Evolutionary conservation across 1,139 yeast species (phyloP).

Genomic region (Saccharomycopsis hybrid): DNA sequence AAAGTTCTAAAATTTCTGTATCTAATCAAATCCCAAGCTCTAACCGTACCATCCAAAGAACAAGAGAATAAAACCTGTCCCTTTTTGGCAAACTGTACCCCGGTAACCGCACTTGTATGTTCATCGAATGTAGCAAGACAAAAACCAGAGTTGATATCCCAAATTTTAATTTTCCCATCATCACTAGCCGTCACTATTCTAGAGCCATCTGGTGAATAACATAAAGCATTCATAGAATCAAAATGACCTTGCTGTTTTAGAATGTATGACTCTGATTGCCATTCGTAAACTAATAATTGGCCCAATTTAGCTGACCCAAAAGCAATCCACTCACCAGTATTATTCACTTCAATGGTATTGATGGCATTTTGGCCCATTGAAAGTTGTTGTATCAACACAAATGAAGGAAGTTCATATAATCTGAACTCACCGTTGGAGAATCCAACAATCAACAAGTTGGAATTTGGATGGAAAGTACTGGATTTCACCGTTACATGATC

Average conservation of each 20-base stretch:
- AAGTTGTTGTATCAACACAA: constrained; percentile 73
- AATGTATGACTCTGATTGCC: constrained; percentile 97
- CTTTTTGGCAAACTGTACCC: constrained; percentile 72
- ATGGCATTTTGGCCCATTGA: constrained; percentile 91
- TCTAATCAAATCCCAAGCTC: constrained; percentile 94
- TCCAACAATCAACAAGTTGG: constrained; percentile 80
- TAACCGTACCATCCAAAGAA: constrained; percentile 91
- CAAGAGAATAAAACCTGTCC: constrained; percentile 90
- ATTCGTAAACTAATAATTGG: constrained; percentile 90
- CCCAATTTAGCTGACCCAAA: constrained; percentile 89
- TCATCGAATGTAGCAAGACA: constrained; percentile 89
- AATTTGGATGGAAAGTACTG: constrained; percentile 71
- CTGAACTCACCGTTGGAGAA: constrained; percentile 88
- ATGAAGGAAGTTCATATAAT: constrained; percentile 79
- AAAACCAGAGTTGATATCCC: constrained; percentile 94
- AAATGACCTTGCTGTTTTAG: constrained; percentile 96
- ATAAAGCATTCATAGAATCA: constrained; percentile 76
- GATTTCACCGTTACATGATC: constrained; percentile 67
- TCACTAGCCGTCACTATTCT: constrained; percentile 90
- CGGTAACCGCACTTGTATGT: constrained; percentile 85
- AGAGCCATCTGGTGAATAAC: constrained; percentile 94
- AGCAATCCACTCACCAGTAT: constrained; percentile 94
- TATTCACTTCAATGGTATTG: constrained; percentile 72
- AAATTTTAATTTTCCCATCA: constrained; percentile 92
- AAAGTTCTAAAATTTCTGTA: constrained; percentile 92